Evolutionary conservation across 2,329 filamentous ascomycete genomes (phyloP).

Genomic region (Ophiostoma perfectum): DNA sequence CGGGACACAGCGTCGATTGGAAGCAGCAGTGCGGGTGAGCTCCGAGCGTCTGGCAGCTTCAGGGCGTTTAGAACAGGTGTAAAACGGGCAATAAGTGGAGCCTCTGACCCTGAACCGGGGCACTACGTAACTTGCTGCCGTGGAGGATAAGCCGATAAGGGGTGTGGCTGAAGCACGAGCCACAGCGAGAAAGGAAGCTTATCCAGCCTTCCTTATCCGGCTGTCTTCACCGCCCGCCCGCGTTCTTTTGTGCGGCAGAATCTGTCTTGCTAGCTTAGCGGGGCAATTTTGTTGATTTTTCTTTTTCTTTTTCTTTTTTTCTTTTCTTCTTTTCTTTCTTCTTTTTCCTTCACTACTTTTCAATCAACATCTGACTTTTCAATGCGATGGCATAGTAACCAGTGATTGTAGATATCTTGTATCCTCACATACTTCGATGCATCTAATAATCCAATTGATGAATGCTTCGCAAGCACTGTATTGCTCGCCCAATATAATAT

Average conservation of each 20-base stretch:
- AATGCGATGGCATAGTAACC: slow-evolving; percentile 5
- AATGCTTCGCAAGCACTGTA: no score
- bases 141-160: background rate
- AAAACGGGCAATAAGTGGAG: background rate
- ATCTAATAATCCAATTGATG: no score
- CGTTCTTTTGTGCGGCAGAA: slow-evolving; percentile 6
- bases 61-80: slow-evolving; percentile 2
- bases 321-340: background rate
- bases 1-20: background rate
- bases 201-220: background rate
- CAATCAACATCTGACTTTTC: background rate
- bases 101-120: background rate
- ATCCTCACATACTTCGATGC: no score
- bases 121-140: slow-evolving; percentile 2
- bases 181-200: background rate
- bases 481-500: no score
- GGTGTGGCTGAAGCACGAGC: slow-evolving; percentile 7
- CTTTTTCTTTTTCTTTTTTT: background rate
- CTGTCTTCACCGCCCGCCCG: background rate
- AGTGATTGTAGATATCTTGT: background rate
- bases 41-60: slow-evolving; percentile 3
- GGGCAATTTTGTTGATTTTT: background rate
- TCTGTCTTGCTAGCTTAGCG: background rate
- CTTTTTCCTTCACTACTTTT: background rate
- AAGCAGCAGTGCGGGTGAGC: background rate